phyloP scores from a whole-genome alignment of 1,284 basidiomycete species.

The Gomphus sp. region DNA sequence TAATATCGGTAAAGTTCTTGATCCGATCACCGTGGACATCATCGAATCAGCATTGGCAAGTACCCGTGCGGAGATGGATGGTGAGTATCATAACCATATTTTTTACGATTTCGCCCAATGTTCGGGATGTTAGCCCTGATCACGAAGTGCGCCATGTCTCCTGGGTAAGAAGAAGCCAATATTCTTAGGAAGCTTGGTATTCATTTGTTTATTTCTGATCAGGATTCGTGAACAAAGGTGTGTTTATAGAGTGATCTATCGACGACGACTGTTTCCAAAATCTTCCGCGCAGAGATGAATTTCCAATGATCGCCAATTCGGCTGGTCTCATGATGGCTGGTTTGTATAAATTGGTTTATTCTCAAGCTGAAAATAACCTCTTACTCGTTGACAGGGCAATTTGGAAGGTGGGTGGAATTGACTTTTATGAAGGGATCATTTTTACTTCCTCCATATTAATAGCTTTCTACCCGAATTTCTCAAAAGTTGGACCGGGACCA shows the following conservation, averaged over 20 bases:
- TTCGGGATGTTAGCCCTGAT: not conserved
- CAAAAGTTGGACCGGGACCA: conserved; percentile 20
- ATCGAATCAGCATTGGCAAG: conserved; percentile 24
- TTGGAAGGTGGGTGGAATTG: not conserved
- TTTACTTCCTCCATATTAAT: not conserved
- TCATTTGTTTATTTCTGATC: not conserved
- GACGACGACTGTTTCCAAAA: not conserved
- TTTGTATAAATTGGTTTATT: conserved; percentile 18
- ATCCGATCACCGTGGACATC: conserved; percentile 22
- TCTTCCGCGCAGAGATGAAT: conserved; percentile 12
- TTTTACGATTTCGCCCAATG: not conserved
- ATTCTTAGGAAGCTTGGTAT: not conserved
- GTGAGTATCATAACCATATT: conserved; percentile 15
- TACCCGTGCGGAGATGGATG: conserved; percentile 23
- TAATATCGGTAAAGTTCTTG: no score
- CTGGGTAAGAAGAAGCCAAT: not conserved
- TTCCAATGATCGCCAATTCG: conserved; percentile 24
- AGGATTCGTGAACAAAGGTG: not conserved
- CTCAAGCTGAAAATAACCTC: not conserved
- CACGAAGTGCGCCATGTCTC: not conserved
- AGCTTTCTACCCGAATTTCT: conserved; percentile 20
- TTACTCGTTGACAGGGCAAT: not conserved
- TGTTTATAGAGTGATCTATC: not conserved
- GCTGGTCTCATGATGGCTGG: conserved; percentile 23
- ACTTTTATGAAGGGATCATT: not conserved